phyloP scores from a whole-genome alignment of 768 basidiomycete species.

The Hysterangium stoloniferum region DNA sequence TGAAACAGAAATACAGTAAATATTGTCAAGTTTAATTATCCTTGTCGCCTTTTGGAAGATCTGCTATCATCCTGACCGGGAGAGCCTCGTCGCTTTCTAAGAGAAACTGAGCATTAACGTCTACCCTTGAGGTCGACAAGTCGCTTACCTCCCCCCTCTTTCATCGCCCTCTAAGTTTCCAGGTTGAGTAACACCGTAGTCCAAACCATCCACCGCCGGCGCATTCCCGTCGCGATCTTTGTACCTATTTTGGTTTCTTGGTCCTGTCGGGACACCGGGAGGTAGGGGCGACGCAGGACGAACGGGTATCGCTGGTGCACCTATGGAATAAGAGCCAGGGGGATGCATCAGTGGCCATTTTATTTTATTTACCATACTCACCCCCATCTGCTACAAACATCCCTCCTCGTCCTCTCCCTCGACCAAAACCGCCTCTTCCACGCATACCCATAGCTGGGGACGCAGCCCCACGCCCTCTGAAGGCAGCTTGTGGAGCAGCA shows the following conservation, averaged over 20 bases:
- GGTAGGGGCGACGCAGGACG: conserved; percentile 81
- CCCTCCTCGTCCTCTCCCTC: conserved; percentile 30
- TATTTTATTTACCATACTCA: conserved; percentile 10
- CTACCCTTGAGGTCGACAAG: conserved; percentile 59
- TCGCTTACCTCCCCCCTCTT: conserved; percentile 43
- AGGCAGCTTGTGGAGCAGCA: conserved; percentile 1
- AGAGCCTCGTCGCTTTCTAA: conserved; percentile 67
- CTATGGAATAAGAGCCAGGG: conserved; percentile 12
- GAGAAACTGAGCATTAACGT: conserved; percentile 20
- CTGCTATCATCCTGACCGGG: conserved; percentile 63
- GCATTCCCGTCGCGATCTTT: conserved; percentile 83
- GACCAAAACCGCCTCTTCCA: conserved; percentile 33
- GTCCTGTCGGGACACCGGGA: conserved; percentile 81
- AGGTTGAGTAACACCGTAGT: conserved; percentile 57
- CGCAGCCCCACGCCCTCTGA: conserved; percentile 8
- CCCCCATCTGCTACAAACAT: conserved; percentile 34
- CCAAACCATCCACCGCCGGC: conserved; percentile 81
- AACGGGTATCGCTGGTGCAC: conserved; percentile 43
- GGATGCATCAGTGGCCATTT: conserved; percentile 24
- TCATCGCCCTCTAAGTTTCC: conserved; percentile 22
- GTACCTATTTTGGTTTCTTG: conserved; percentile 83
- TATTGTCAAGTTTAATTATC: not conserved
- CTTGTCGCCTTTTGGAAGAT: conserved; percentile 1
- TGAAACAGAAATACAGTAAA: not conserved
- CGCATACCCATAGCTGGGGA: conserved; percentile 27